Evolutionary conservation across 2,329 filamentous ascomycete species (phyloP), one percentile per base, ranked within the genome.

Genomic region (Grosmannia serpens): DNA sequence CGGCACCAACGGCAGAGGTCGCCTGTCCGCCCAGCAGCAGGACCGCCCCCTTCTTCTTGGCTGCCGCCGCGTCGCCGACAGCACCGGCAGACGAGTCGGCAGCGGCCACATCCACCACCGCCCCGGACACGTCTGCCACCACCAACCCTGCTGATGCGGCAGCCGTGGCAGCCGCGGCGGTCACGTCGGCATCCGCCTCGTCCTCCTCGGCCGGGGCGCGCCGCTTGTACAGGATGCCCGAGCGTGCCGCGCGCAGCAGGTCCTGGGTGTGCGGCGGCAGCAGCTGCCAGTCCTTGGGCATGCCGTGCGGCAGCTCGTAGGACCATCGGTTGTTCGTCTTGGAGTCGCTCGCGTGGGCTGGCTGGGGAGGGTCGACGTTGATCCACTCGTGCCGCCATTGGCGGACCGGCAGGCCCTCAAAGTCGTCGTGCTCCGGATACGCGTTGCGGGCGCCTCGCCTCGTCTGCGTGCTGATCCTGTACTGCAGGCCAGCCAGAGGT

Each of bases 251-350:
- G 59, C 88, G 85, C 17, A 96, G 77, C 6, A 96, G 79, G 63
- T 91, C 88, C 67, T 94, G 88, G 57, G 87, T 92, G 69, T 91
- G 87, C 1, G 86, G 81, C 0, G 88, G 82, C 11, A 96, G 76
- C 35, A 95, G 77, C 59, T 87, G 81, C 33, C 84, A 88, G 69
- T 96, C 92, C 66, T 88, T 88, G 46, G 92, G 92, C 89, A 96
- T 92, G 51, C 82, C 83, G 62, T 82, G 77, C 3, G 89, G 85
- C 22, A 90, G 79, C 68, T 96, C 91, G 53, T 77, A 68, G n/a
- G 84, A 85, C 82, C 87, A 92, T 56, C 82, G 77, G 68, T 87
- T 82, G 66, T 84, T 83, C 64, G 79, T 79, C 62, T 84, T 77
- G 41, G 46, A 7, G 4, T 62, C 61, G 35, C 74, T 77, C 31